Evolutionary conservation across 108 stramenopile genomes (phyloP).

Genomic region (Nitzschia sp.): DNA sequence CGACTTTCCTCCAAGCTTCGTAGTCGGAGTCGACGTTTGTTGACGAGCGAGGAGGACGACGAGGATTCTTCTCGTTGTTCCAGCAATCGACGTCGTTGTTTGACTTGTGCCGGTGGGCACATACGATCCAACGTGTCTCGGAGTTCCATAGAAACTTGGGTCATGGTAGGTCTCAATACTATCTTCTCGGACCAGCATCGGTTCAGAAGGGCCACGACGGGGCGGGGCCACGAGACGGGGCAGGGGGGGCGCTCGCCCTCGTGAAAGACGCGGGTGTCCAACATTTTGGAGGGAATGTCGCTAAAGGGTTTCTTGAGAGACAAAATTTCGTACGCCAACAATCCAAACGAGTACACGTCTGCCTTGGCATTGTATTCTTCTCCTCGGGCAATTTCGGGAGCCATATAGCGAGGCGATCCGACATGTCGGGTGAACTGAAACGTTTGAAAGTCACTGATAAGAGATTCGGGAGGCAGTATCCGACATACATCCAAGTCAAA

Average conservation of each 20-base stretch:
- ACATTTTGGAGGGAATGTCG: neutral
- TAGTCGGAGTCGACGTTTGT: neutral
- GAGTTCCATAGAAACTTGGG: neutral
- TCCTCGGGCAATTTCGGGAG: constrained; percentile 60
- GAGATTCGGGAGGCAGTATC: constrained; percentile 7
- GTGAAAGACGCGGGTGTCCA: neutral
- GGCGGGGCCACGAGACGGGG: neutral
- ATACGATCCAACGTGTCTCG: neutral
- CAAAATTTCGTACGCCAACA: constrained; percentile 61
- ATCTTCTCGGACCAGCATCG: constrained; percentile 9
- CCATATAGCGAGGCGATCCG: constrained; percentile 65
- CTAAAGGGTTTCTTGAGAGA: constrained; percentile 47
- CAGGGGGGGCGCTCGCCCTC: constrained; percentile 10
- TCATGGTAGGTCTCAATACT: constrained; percentile 16
- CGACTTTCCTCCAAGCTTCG: neutral
- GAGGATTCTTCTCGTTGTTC: neutral
- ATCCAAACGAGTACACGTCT: constrained; percentile 65
- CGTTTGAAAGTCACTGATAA: neutral
- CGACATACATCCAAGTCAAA: constrained; percentile 33
- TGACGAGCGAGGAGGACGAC: neutral
- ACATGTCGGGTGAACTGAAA: constrained; percentile 28
- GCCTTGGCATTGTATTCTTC: constrained; percentile 62
- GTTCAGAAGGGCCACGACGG: neutral
- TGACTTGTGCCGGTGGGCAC: neutral
- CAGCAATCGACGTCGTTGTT: neutral